Evolutionary conservation across 1,139 yeast species (phyloP), one percentile per base, ranked within the genome.

Genomic region (Nakaseomyces uthaithaninus): DNA sequence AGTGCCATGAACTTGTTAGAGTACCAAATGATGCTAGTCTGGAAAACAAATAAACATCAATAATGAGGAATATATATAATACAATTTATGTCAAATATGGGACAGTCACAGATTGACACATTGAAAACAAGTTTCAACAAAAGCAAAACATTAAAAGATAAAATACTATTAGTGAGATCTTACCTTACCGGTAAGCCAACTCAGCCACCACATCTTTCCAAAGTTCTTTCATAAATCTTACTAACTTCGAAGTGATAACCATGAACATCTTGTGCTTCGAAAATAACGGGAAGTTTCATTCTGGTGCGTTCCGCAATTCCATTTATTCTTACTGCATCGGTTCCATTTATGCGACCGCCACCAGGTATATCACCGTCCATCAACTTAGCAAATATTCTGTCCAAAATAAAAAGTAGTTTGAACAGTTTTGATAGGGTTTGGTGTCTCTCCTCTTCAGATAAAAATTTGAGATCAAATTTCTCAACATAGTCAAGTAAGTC

Each of bases 401-500:
- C 78, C 19, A 73, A 38, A 3, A 62, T 61, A 48, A 67, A 72
- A 28, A 71, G 57, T 37, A 71, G 63, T 22, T 55, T 57, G 48
- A 73, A 70, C 25, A 69, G 57, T 35, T 57, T 59, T 1, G 60
- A 45, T 8, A 59, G 37, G 1, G 58, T 49, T 8, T 38, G 40
- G 16, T 36, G 45, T 39, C 43, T 42, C 15, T 52, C 57, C 2
- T 45, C 47, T 6, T 41, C 41, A 8, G 48, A 42, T 11, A 46
- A 42, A 15, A 52, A 50, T 4, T 46, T 43, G 8, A 68, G 37
- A 1, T 58, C 53, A 45, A 73, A 77, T 53, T 72, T 74, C 20
- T 61, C 66, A 19, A 75, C 44, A 50, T 73, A 81, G 48, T 81
- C 91, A 38, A 78, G 75, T 39, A 80, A 57, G 48, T 80, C 89